Conservation (phyloP, 805 yeast species). For the Zygosaccharomyces pseudorouxii region DNA sequence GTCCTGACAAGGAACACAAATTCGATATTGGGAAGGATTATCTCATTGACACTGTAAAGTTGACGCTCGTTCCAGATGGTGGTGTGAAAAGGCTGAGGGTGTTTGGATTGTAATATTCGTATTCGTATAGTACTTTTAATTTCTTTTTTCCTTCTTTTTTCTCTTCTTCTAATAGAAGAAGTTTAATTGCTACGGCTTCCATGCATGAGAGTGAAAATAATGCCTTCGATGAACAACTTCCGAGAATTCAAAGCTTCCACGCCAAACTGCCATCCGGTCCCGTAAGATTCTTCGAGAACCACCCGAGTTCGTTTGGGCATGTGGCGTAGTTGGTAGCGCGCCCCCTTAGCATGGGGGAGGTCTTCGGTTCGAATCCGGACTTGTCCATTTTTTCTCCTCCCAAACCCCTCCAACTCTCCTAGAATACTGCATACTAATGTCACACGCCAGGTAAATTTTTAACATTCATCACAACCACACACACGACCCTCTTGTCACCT, state of each 20-base stretch:
- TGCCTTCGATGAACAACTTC: too few species aligned
- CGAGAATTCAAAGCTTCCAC: not conserved
- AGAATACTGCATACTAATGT: not conserved
- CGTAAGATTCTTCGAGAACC: too few species aligned
- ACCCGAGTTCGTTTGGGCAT: too few species aligned
- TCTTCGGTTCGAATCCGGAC: conserved; percentile 7
- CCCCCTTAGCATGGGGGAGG: conserved; percentile 6
- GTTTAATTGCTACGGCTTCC: not conserved
- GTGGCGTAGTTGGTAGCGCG: conserved; percentile 9
- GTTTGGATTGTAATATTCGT: conserved; percentile 44
- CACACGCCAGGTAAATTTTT: not conserved
- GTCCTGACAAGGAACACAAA: conserved; percentile 78
- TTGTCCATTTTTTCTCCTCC: not conserved
- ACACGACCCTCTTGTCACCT: not conserved
- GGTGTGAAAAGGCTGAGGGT: conserved; percentile 91
- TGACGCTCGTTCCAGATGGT: conserved; percentile 92
- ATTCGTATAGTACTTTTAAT: not conserved
- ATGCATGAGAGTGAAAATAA: too few species aligned
- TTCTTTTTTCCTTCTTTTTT: too few species aligned
- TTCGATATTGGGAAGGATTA: conserved; percentile 38
- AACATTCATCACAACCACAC: not conserved
- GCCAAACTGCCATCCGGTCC: not conserved
- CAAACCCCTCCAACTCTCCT: too few species aligned
- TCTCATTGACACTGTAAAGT: conserved; percentile 61
- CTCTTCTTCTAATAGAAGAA: too few species aligned